Evolutionary conservation across 2,329 filamentous ascomycete species (phyloP).

Genomic region (Orbilia blumenaviensis): DNA sequence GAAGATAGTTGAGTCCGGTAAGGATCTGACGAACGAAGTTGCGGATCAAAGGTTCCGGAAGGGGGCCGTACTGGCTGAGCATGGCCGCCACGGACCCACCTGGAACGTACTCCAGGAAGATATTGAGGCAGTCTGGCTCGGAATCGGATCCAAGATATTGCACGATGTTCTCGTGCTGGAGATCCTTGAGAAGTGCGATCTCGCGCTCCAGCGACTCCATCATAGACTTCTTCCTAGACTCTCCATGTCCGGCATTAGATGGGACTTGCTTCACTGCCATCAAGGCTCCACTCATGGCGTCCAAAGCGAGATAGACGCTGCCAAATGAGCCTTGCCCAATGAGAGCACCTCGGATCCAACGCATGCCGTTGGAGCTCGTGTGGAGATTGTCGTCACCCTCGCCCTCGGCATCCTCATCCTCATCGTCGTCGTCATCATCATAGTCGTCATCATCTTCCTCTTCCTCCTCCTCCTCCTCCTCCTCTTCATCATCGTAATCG

Average conservation of each 20-base stretch:
- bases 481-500: constrained; percentile 40
- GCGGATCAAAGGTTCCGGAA: constrained; percentile 90
- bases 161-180: constrained; percentile 96
- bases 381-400: constrained; percentile 44
- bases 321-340: constrained; percentile 98
- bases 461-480: constrained; percentile 64
- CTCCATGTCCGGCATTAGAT: constrained; percentile 78
- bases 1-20: constrained; percentile 88
- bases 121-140: constrained; percentile 90
- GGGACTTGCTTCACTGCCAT: constrained; percentile 99
- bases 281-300: constrained; percentile 94
- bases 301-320: constrained; percentile 91
- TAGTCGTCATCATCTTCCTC: constrained; percentile 73
- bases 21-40: constrained; percentile 98
- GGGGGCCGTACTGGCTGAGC: constrained; percentile 96
- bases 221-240: constrained; percentile 96
- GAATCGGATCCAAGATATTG: constrained; percentile 96
- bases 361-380: constrained; percentile 81
- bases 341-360: constrained; percentile 98
- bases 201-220: constrained; percentile 96
- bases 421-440: constrained; percentile 55
- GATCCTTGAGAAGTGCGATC: constrained; percentile 89
- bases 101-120: constrained; percentile 99
- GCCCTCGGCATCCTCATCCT: constrained; percentile 54
- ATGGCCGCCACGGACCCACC: constrained; percentile 97